Evolutionary conservation across 371 early-diverging fungal species (phyloP), one percentile per base, ranked within the genome.

Genomic region (Apophysomyces elegans): DNA sequence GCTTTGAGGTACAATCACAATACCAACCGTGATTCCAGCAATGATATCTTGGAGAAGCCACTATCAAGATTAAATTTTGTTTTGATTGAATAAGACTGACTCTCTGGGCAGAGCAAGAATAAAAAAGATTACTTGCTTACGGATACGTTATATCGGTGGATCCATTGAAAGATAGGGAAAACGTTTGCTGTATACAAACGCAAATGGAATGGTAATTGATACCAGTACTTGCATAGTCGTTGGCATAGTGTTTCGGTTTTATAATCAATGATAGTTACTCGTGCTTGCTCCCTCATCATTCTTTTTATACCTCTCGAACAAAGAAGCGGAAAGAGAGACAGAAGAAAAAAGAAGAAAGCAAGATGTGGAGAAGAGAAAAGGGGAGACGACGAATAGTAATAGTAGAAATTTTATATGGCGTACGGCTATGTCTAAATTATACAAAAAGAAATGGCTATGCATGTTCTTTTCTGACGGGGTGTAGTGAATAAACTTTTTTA

Each of bases 21-120:
- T 80, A 5, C 93, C 95, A 36, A 96, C 92, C 1, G 96, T 96
- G 32, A 92, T 57, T 16, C 96, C 97, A 6, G 96, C 94, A 61
- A 97, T 84, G 7, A 89, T 45, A 68, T 97, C 96, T 50, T 92
- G 90, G 8, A 86, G n/a, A 14, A 95, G 77, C 96, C 96, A 96
- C 54, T 81, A 56, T 45, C 46, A 16, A 45, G 1, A 26, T 41
- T 41, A 41, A 8, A 13, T 41, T 41, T 41, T 2, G 8, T 41
- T 41, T 41, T 2, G 41, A 41, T 2, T 16, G 54, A 50, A 21
- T 21, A 21, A 50, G 9, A 5, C 2, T 16, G 13, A 47, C 2
- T 47, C 7, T 47, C 13, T 47, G 47, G 1, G n/a, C 1, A 47
- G 47, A 13, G 18, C 13, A 47, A 7, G 43, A 13, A 45, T 45